A percentile compares a stretch with the other conserved stretches of the same genome.
phyloP scores from a whole-genome alignment of 495 filamentous ascomycete genomes.

The Sabuloglossum arenarium region DNA sequence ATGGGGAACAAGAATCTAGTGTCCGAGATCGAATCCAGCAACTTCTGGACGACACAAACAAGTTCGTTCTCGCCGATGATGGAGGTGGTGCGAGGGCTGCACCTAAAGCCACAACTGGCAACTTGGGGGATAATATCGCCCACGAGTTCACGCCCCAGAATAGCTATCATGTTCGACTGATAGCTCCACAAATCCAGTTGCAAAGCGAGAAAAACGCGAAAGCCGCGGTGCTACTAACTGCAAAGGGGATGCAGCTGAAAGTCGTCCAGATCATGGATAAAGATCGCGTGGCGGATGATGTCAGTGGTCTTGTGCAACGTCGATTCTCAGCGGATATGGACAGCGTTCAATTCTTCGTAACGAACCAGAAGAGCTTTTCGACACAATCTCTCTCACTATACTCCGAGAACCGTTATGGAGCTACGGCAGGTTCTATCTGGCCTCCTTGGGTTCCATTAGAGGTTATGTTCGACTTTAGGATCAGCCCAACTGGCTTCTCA shows the following conservation, averaged over 20 bases:
- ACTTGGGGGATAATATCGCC: slow-evolving; percentile 39
- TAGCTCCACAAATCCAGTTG: slow-evolving; percentile 91
- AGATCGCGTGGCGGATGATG: slow-evolving; percentile 71
- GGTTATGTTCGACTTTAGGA: slow-evolving; percentile 89
- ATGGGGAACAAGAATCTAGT: slow-evolving; percentile 36
- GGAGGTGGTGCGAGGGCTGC: slow-evolving; percentile 11
- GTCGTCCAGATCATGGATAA: slow-evolving; percentile 97
- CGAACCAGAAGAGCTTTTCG: slow-evolving; percentile 70
- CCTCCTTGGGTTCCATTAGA: slow-evolving; percentile 96
- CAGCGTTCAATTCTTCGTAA: slow-evolving; percentile 93
- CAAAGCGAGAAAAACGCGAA: slow-evolving; percentile 96
- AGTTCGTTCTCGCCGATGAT: slow-evolving; percentile 60
- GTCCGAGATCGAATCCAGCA: slow-evolving; percentile 77
- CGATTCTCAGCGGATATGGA: slow-evolving; percentile 89
- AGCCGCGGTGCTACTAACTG: slow-evolving; percentile 76
- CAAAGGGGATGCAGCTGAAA: slow-evolving; percentile 92
- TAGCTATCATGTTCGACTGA: slow-evolving; percentile 81
- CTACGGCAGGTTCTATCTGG: slow-evolving; percentile 68
- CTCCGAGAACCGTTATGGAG: slow-evolving; percentile 80
- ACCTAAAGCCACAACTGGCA: slow-evolving; percentile 5
- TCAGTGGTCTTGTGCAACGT: slow-evolving; percentile 84
- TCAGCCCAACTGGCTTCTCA: slow-evolving; percentile 86
- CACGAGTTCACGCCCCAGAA: slow-evolving; percentile 87
- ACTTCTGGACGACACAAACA: slow-evolving; percentile 65
- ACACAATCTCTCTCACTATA: slow-evolving; percentile 72